Evolutionary conservation across 2,329 filamentous ascomycete species (phyloP), one percentile per base, ranked within the genome.

Genomic region (Sporothrix pseudoabietina): DNA sequence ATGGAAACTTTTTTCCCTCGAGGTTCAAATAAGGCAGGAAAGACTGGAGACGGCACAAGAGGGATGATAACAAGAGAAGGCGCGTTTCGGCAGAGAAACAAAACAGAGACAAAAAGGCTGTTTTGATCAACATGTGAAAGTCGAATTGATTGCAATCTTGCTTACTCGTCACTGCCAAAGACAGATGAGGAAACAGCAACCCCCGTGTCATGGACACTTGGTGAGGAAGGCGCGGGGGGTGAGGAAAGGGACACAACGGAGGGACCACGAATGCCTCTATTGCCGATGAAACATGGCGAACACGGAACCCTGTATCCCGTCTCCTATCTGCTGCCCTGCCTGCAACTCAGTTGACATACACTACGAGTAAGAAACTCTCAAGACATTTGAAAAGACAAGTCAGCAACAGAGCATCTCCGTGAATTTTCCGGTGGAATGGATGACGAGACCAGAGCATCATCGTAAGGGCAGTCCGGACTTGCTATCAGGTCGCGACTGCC

Each of bases 271-370:
- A 47, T 59, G 12, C 22, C 54, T 47, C 26, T 35, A 26, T 39
- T 71, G 69, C 54, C 54, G 69, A 71, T 71, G 69, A 71, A 71
- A 71, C 69, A 59, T 35, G 65, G 65, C 47, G 44, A 68, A 22
- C 44, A 68, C 65, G 65, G 65, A 68, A 52, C 16, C 44, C 65
- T 30, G 39, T 47, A n/a, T 71, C 52, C 54, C 49, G 54, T 61
- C 54, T 47, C 8, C 61, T 19, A 44, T 47, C 61, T 66, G 39
- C n/a, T 66, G 39, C 14, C n/a, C 32, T 59, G 26, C 39, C n/a
- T 57, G 49, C n/a, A 41, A 41, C n/a, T n/a, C 30, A 19, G 12
- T 69, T 19, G 30, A 8, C 22, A 47, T 49, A 30, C 9, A 63
- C 7, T 63, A 19, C 19, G 22, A 6, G 3, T 35, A 41, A 10